A percentile compares a stretch with the other conserved stretches of the same genome.
Evolutionary conservation across 805 yeast species (phyloP).

Genomic region (Ogataea polymorpha): DNA sequence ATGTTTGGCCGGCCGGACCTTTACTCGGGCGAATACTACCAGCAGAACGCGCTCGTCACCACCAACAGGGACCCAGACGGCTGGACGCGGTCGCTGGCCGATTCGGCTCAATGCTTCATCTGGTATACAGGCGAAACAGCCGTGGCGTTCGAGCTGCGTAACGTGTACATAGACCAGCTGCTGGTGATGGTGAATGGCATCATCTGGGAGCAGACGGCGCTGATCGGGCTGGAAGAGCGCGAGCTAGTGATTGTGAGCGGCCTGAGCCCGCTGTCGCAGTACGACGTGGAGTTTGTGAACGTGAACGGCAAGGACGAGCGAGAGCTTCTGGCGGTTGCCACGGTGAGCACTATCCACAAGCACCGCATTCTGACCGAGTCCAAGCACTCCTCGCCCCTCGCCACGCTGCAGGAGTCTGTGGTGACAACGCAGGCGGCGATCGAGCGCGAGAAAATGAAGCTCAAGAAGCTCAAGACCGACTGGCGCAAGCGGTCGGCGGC

Average conservation of each 20-base stretch:
- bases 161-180: constrained; percentile 40
- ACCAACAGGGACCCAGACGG: constrained; percentile 33
- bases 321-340: constrained; percentile 30
- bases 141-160: constrained; percentile 48
- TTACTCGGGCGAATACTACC: constrained; percentile 39
- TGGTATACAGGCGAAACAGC: constrained; percentile 51
- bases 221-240: constrained; percentile 45
- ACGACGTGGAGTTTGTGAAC: constrained; percentile 50
- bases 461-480: constrained; percentile 58
- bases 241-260: constrained; percentile 61
- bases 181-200: constrained; percentile 60
- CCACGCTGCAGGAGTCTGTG: constrained; percentile 63
- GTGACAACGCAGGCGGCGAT: constrained; percentile 60
- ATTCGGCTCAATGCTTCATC: constrained; percentile 37
- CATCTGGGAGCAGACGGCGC: constrained; percentile 63
- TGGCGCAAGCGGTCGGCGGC: constrained; percentile 50
- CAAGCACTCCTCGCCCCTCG: constrained; percentile 47
- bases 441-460: constrained; percentile 51
- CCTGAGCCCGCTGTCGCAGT: constrained; percentile 60
- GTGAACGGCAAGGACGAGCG: constrained; percentile 30
- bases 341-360: constrained; percentile 35
- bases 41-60: constrained; percentile 37
- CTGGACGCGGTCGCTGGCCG: constrained; percentile 23
- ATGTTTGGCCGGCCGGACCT: constrained; percentile 45
- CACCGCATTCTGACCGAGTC: constrained; percentile 33